Evolutionary conservation across 441 rosid species (phyloP), one percentile per base, ranked within the genome.

Genomic region (Lepidium campestre): DNA sequence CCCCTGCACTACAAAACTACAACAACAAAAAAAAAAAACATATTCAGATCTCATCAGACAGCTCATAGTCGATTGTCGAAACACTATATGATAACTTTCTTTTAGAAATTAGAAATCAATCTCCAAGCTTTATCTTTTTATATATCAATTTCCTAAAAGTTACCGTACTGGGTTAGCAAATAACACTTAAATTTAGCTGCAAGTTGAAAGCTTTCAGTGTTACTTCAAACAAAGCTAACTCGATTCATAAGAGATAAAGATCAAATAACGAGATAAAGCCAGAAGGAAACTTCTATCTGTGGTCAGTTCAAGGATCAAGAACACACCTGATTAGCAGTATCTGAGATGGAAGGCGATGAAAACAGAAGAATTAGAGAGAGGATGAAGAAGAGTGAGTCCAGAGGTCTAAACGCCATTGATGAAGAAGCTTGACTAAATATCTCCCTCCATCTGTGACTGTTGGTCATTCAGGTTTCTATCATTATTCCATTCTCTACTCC

Each of bases 1-100:
- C 46, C 75, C 77, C 86, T 72, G 69, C 87, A 62, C 81, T 86
- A 72, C 92, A 88, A 40, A 82, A 83, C 98, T 93, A 76, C 60
- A 52, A n/a, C n/a, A n/a, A n/a, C n/a, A n/a, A n/a, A n/a, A n/a
- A n/a, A 37, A 23, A 36, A 57, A 27, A 0, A 67, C 42, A 59
- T 9, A 60, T 34, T 57, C 17, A 49, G 57, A 22, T 22, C 27
- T 36, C 34, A 57, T 35, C 75, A 65, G 52, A 27, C 10, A 64
- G 19, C 36, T 54, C 55, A 56, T 4, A 25, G 40, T 35, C 9
- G 27, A 18, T 13, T 41, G 25, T 35, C 34, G 34, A 29, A 29
- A 29, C 34, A 29, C 2, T 29, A 10, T 7, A 7, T 6, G 27
- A 45, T 50, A 39, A 60, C 3, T 31, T 61, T 19, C 12, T 42